Percentiles rank a stretch among this genome's conserved stretches.
Conservation (phyloP, 2,329 filamentous ascomycete species). For the Phaeosphaeriaceae sp. region DNA sequence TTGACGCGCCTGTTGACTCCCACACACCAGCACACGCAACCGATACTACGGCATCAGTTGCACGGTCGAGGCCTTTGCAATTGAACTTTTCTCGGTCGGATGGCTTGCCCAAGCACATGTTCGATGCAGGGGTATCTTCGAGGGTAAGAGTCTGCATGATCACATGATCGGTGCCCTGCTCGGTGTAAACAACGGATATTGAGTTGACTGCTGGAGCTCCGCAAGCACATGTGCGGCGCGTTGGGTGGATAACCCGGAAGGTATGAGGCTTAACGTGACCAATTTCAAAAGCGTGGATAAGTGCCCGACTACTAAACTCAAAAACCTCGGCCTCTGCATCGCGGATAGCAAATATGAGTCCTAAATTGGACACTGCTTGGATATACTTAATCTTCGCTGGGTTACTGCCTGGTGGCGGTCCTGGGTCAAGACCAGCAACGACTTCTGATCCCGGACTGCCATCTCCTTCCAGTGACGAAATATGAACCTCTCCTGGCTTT, state of each 20-base stretch:
- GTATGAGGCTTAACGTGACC: slow-evolving; percentile 65
- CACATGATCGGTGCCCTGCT: slow-evolving; percentile 65
- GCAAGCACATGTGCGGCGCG: slow-evolving; percentile 59
- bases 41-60: slow-evolving; percentile 59
- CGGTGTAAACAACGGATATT: slow-evolving; percentile 69
- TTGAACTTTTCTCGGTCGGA: slow-evolving; percentile 33
- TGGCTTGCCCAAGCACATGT: slow-evolving; percentile 63
- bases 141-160: slow-evolving; percentile 70
- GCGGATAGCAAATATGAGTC: slow-evolving; percentile 67
- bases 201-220: slow-evolving; percentile 64
- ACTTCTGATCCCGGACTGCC: slow-evolving; percentile 38
- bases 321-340: slow-evolving; percentile 65
- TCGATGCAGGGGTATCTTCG: slow-evolving; percentile 56
- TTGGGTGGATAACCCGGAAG: slow-evolving; percentile 65
- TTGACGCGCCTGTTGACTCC: slow-evolving; percentile 66
- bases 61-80: slow-evolving; percentile 47
- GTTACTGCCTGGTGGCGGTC: slow-evolving; percentile 45
- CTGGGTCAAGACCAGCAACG: slow-evolving; percentile 43
- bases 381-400: slow-evolving; percentile 61
- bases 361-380: slow-evolving; percentile 64
- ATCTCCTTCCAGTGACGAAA: slow-evolving; percentile 33
- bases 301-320: slow-evolving; percentile 61
- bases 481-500: slow-evolving; percentile 44
- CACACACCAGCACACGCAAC: slow-evolving; percentile 70
- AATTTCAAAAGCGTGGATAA: slow-evolving; percentile 68